phyloP scores from a whole-genome alignment of 1,284 basidiomycete genomes.

The Moniliella sp. region DNA sequence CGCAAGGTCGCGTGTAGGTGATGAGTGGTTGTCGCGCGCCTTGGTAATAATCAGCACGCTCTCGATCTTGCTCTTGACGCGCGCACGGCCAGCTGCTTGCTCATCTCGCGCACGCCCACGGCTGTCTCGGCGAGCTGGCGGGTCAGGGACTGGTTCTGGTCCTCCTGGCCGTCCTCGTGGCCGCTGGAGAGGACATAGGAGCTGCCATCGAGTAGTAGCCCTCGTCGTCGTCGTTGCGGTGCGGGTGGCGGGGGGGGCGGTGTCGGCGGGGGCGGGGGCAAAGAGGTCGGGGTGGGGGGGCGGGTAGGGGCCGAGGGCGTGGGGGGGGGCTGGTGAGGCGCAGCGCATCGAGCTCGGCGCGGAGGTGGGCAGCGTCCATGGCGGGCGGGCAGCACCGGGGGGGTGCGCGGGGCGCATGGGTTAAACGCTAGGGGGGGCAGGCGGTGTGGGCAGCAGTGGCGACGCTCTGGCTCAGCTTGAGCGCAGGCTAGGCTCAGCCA shows the following conservation, averaged over 20 bases:
- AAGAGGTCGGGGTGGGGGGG: too few relatives aligned
- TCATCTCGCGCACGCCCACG: constrained; percentile 89
- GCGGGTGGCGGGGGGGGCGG: constrained; percentile 3
- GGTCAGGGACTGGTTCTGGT: constrained; percentile 47
- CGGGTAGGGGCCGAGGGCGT: too few relatives aligned
- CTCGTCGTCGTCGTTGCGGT: constrained; percentile 4
- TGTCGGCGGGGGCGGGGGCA: too few relatives aligned
- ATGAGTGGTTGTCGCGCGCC: constrained; percentile 89
- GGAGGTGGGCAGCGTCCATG: too few relatives aligned
- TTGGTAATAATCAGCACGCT: constrained; percentile 90
- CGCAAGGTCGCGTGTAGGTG: constrained; percentile 76
- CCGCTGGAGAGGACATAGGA: constrained; percentile 38
- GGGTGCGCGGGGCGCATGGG: too few relatives aligned
- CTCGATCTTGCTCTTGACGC: constrained; percentile 74
- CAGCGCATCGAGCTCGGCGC: too few relatives aligned
- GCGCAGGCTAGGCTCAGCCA: too few relatives aligned
- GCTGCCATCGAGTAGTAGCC: constrained; percentile 11
- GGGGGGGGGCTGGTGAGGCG: too few relatives aligned
- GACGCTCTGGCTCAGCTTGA: too few relatives aligned
- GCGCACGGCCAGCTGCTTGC: constrained; percentile 86
- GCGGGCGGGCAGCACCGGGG: too few relatives aligned
- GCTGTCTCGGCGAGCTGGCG: constrained; percentile 87
- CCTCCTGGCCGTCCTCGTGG: constrained; percentile 43
- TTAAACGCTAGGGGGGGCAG: too few relatives aligned
- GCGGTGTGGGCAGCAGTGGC: too few relatives aligned